Conservation (phyloP, 1,284 basidiomycete genomes). For the Moesziomyces globuligerus region DNA sequence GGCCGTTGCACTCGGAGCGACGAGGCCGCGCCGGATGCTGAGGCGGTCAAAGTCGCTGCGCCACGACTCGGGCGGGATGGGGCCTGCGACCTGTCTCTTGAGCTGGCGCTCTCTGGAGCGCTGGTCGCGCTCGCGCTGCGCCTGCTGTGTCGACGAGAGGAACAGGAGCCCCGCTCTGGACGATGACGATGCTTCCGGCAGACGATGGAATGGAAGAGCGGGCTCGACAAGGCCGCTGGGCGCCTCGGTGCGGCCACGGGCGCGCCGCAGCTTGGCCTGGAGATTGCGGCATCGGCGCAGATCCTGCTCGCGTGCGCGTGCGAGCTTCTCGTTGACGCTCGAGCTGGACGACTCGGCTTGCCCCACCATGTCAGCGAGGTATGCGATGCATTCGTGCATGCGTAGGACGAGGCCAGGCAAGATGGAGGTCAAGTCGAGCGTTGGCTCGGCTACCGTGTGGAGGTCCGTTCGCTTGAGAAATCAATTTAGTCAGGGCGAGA, state of each 20-base stretch:
- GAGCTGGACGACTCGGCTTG: conserved; percentile 13
- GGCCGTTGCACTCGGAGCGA: background rate
- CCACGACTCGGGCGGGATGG: conserved; percentile 48
- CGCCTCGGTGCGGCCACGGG: background rate
- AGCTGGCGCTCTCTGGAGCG: conserved; percentile 18
- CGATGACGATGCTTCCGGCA: conserved; percentile 17
- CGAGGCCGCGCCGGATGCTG: conserved; percentile 15
- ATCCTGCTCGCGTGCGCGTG: conserved; percentile 33
- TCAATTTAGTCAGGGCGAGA: too few relatives aligned
- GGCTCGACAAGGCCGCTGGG: too few relatives aligned
- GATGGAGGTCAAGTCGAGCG: too few relatives aligned
- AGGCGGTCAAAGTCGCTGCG: conserved; percentile 38
- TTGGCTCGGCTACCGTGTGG: too few relatives aligned
- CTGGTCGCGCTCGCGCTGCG: conserved; percentile 26
- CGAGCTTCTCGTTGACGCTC: conserved; percentile 37
- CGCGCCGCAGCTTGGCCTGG: conserved; percentile 21
- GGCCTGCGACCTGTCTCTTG: conserved; percentile 43
- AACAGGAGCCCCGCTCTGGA: conserved; percentile 35
- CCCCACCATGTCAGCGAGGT: background rate
- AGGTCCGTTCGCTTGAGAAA: background rate
- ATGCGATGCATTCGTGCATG: too few relatives aligned
- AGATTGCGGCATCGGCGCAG: conserved; percentile 32
- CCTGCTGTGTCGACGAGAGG: conserved; percentile 25
- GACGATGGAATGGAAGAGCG: background rate
- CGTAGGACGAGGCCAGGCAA: too few relatives aligned